A percentile compares a stretch with the other conserved stretches of the same genome.
These are phyloP conservation scores for Apiospora arundinis DNA, from an alignment of 2,329 filamentous ascomycete genomes.

Conservation along the genomic window DNA sequence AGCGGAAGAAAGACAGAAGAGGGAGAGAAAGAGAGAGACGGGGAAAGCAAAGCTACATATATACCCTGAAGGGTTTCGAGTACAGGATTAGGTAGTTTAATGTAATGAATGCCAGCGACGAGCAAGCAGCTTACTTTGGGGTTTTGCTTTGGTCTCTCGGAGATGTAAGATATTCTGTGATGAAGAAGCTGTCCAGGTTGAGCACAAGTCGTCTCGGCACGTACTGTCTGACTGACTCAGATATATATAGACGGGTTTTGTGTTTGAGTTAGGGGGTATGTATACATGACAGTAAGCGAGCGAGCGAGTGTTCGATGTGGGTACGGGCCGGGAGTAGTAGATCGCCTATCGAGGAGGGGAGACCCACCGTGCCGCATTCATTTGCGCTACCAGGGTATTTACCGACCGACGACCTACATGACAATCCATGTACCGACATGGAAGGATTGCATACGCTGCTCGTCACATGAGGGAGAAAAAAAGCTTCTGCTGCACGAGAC, in stretches of 20 bases:
- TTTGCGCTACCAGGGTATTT: not conserved
- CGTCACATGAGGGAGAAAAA: not conserved
- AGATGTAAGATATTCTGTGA: no score
- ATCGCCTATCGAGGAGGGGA: not conserved
- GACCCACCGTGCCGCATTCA: conserved; percentile 4
- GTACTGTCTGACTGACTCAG: no score
- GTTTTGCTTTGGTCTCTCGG: no score
- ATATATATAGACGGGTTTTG: no score
- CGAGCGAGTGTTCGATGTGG: not conserved
- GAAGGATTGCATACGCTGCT: not conserved
- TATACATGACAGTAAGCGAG: no score
- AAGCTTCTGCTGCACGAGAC: not conserved
- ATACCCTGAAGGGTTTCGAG: conserved; percentile 5
- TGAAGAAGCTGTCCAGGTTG: no score
- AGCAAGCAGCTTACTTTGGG: not conserved
- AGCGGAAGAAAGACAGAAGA: not conserved
- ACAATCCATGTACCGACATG: not conserved
- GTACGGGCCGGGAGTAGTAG: not conserved
- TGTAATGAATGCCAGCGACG: conserved; percentile 7
- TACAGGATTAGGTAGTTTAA: conserved; percentile 12
- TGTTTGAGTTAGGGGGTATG: no score
- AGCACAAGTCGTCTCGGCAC: no score
- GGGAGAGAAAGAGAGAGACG: no score
- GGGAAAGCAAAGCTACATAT: not conserved
- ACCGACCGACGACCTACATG: no score